Percentiles rank a stretch among this genome's conserved stretches.
These are phyloP conservation scores for Kurtzmaniella quercitrusa DNA, from an alignment of 1,139 yeast genomes.

Conservation along the genomic window DNA sequence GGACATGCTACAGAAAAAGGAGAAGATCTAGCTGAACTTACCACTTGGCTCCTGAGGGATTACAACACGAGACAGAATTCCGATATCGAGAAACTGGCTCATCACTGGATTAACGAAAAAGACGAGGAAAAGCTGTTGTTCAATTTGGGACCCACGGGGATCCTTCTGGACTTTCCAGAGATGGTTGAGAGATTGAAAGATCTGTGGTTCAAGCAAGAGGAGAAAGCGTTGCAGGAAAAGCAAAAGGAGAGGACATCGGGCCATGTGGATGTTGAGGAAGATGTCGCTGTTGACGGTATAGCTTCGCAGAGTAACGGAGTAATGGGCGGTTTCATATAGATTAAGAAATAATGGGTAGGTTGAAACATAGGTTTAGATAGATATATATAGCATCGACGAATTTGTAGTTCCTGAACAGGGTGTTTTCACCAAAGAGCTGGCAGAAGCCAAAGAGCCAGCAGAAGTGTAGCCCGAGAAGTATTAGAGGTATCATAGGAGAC, in stretches of 20 bases:
- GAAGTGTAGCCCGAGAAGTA: too few species aligned
- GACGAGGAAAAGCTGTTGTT: constrained; percentile 48
- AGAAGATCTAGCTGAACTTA: constrained; percentile 26
- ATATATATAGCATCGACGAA: too few species aligned
- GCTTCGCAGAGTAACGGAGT: constrained; percentile 15
- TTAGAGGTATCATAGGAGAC: too few species aligned
- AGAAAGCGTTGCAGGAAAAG: neutral
- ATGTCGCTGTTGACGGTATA: constrained; percentile 11
- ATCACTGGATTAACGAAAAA: constrained; percentile 50
- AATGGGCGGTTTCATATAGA: constrained; percentile 25
- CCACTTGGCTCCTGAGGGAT: constrained; percentile 33
- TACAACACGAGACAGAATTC: constrained; percentile 30
- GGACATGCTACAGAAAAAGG: constrained; percentile 4
- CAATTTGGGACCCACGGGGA: constrained; percentile 70
- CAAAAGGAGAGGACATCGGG: neutral
- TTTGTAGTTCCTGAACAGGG: too few species aligned
- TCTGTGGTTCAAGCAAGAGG: constrained; percentile 25
- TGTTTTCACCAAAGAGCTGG: too few species aligned
- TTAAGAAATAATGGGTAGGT: neutral
- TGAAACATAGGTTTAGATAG: too few species aligned
- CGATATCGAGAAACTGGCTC: constrained; percentile 27
- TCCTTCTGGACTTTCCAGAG: constrained; percentile 60
- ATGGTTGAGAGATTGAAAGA: constrained; percentile 37
- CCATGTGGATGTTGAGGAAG: constrained; percentile 6
- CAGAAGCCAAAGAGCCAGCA: too few species aligned